phyloP scores from a whole-genome alignment of 805 yeast species.

The Saturnispora gosingensis region DNA sequence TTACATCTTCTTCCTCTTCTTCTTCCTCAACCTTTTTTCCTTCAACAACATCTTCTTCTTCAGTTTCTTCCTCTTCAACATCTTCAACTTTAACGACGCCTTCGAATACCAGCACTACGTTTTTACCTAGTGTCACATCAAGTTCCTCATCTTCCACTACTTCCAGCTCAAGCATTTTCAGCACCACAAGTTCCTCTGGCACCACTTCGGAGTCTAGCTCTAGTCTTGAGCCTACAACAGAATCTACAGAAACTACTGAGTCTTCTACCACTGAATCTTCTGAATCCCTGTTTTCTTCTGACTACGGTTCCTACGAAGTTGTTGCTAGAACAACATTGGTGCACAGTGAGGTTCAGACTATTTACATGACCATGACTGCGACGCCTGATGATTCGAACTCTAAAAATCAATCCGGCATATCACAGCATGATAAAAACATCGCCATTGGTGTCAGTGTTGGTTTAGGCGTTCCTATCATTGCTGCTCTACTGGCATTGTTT shows the following conservation, averaged over 20 bases:
- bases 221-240: background rate
- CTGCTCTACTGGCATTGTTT: conserved; percentile 18
- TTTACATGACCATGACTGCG: conserved; percentile 13
- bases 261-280: conserved; percentile 5
- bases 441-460: conserved; percentile 67
- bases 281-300: conserved; percentile 11
- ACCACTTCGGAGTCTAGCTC: conserved; percentile 1
- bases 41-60: conserved; percentile 6
- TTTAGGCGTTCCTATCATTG: conserved; percentile 54
- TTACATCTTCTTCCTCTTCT: background rate
- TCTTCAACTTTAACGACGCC: conserved; percentile 7
- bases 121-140: conserved; percentile 3
- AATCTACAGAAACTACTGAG: background rate
- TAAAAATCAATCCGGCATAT: conserved; percentile 31
- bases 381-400: conserved; percentile 19
- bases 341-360: conserved; percentile 13
- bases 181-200: conserved; percentile 2
- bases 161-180: background rate
- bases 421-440: conserved; percentile 37
- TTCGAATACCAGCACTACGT: background rate
- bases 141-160: conserved; percentile 4
- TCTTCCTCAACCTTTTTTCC: conserved; percentile 1
- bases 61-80: conserved; percentile 6
- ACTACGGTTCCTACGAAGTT: conserved; percentile 13
- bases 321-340: conserved; percentile 19